A percentile compares a stretch with the other conserved stretches of the same genome.
Evolutionary conservation across 495 filamentous ascomycete genomes (phyloP).

Genomic region (Penicillium psychrofluorescens): DNA sequence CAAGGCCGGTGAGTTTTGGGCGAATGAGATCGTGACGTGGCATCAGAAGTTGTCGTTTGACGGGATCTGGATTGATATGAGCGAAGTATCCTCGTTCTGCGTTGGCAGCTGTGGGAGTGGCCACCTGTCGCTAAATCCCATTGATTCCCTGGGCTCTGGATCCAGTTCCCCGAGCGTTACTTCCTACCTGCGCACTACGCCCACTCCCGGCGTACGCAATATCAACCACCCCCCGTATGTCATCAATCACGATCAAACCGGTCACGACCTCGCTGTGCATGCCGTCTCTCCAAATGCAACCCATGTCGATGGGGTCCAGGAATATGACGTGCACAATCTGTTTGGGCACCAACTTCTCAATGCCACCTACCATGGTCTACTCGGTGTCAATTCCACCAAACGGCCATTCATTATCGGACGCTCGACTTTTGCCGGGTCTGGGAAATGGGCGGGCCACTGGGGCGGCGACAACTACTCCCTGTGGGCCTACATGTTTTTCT

Average conservation of each 20-base stretch:
- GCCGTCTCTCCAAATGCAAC: conserved; percentile 74
- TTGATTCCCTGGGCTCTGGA: no score
- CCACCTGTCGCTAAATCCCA: conserved; percentile 61
- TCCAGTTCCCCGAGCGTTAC: not conserved
- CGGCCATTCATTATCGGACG: conserved; percentile 84
- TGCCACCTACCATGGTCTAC: conserved; percentile 70
- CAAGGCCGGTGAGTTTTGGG: conserved; percentile 63
- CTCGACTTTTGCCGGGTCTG: conserved; percentile 72
- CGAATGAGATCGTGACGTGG: conserved; percentile 55
- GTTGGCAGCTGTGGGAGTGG: conserved; percentile 66
- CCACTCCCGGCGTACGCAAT: conserved; percentile 62
- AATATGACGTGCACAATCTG: conserved; percentile 79
- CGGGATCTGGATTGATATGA: conserved; percentile 62
- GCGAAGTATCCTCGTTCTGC: conserved; percentile 71
- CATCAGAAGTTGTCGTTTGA: conserved; percentile 51
- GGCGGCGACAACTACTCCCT: conserved; percentile 71
- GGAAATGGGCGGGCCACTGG: conserved; percentile 80
- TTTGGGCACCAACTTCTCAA: conserved; percentile 70
- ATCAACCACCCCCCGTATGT: conserved; percentile 75
- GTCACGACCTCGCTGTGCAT: conserved; percentile 64
- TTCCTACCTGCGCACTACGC: conserved; percentile 53
- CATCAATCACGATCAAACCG: conserved; percentile 65
- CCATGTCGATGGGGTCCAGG: conserved; percentile 58
- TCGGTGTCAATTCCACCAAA: conserved; percentile 54
- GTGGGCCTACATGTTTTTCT: conserved; percentile 67